phyloP scores from a whole-genome alignment of 257 asterid species.

The Nicotiana paniculata region DNA sequence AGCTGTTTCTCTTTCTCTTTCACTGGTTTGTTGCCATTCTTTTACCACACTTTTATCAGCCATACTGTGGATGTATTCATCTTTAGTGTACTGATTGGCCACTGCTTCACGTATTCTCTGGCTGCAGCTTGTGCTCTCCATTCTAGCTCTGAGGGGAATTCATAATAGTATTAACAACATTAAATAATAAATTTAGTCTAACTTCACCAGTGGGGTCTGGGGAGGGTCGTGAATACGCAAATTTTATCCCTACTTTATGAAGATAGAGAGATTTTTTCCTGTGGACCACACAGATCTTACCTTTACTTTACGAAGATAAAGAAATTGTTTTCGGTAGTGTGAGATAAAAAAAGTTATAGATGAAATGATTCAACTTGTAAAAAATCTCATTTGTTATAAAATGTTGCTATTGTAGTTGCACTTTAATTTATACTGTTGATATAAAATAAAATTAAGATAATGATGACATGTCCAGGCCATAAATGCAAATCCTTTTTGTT shows the following conservation, averaged over 20 bases:
- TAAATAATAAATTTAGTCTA: too few species aligned
- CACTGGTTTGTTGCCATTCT: constrained; percentile 19
- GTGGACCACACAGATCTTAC: too few species aligned
- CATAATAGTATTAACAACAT: background rate
- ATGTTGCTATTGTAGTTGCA: background rate
- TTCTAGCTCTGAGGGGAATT: constrained; percentile 26
- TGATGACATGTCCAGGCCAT: background rate
- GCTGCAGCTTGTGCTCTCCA: constrained; percentile 39
- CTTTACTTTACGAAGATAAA: too few species aligned
- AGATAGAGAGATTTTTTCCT: too few species aligned
- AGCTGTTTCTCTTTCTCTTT: constrained; percentile 1
- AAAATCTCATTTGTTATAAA: background rate
- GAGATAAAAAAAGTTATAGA: too few species aligned
- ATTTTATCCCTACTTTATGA: too few species aligned
- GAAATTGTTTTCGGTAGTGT: too few species aligned
- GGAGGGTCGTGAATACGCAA: too few species aligned
- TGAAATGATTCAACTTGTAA: too few species aligned
- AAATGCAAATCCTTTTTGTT: constrained; percentile 21
- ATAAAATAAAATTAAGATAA: background rate
- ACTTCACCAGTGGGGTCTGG: too few species aligned
- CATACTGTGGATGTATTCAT: constrained; percentile 42
- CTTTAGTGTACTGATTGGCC: constrained; percentile 38
- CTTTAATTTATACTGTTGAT: background rate
- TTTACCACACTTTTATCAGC: constrained; percentile 33
- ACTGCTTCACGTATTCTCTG: constrained; percentile 40